Conservation (phyloP, 2,329 filamentous ascomycete species). For the Fusarium temperatum region DNA sequence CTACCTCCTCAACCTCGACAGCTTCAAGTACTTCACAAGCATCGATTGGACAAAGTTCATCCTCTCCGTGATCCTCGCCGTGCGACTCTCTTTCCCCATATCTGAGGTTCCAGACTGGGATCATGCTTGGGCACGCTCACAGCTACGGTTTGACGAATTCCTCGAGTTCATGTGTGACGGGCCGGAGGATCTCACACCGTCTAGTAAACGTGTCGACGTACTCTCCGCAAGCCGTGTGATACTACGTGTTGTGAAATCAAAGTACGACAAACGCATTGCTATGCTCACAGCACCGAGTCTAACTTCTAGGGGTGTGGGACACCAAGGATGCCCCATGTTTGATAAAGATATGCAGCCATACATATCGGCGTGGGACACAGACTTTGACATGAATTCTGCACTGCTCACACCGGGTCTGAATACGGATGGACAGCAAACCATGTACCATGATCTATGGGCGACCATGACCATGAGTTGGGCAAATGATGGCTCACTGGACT, state of each 20-base stretch:
- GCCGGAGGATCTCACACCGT: conserved; percentile 31
- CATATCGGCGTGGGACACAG: conserved; percentile 56
- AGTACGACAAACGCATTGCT: conserved; percentile 55
- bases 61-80: conserved; percentile 51
- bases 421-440: conserved; percentile 34
- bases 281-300: conserved; percentile 33
- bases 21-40: conserved; percentile 50
- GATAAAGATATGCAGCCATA: conserved; percentile 60
- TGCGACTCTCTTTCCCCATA: conserved; percentile 58
- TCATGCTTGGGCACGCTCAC: conserved; percentile 49
- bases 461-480: conserved; percentile 60
- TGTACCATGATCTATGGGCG: conserved; percentile 58
- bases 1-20: conserved; percentile 43
- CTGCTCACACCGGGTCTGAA: not conserved
- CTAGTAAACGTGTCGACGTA: conserved; percentile 50
- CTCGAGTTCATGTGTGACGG: conserved; percentile 49
- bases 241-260: conserved; percentile 55
- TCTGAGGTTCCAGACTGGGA: conserved; percentile 49
- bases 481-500: conserved; percentile 20
- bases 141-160: conserved; percentile 52
- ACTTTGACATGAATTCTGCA: conserved; percentile 34
- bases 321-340: conserved; percentile 59
- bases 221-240: conserved; percentile 58
- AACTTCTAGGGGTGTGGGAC: not conserved
- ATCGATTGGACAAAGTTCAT: conserved; percentile 58